phyloP scores from a whole-genome alignment of 1,284 basidiomycete genomes.

The Inonotus obliquus region DNA sequence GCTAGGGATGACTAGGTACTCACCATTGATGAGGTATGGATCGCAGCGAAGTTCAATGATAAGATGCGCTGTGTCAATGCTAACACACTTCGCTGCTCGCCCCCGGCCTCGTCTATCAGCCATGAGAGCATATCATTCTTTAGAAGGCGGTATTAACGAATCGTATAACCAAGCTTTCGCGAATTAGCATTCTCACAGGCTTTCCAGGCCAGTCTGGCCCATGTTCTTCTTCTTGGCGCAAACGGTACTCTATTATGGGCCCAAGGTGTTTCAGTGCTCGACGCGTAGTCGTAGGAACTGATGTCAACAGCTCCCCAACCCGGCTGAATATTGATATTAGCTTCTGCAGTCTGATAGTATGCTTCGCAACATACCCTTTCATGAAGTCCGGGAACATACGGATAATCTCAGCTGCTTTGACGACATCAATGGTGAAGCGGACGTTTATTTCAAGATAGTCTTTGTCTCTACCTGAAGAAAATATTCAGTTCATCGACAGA shows the following conservation, averaged over 20 bases:
- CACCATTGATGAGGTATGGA: conserved; percentile 37
- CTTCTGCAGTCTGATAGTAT: neutral
- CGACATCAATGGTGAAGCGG: conserved; percentile 29
- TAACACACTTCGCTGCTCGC: conserved; percentile 27
- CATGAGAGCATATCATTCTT: conserved; percentile 41
- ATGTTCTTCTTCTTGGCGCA: conserved; percentile 26
- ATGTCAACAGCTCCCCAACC: conserved; percentile 7
- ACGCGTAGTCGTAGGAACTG: conserved; percentile 5
- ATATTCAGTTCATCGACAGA: too few relatives aligned
- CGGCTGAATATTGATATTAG: neutral
- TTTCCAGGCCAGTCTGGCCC: conserved; percentile 34
- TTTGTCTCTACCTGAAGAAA: conserved; percentile 34
- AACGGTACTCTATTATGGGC: conserved; percentile 36
- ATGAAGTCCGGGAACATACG: conserved; percentile 35
- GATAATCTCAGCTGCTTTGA: conserved; percentile 27
- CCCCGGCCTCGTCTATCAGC: conserved; percentile 37
- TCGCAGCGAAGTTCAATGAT: conserved; percentile 34
- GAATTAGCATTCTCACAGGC: conserved; percentile 30
- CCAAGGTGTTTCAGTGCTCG: conserved; percentile 27
- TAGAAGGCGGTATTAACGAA: neutral
- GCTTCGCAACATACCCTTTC: conserved; percentile 29
- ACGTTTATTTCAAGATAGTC: conserved; percentile 35
- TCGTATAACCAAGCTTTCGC: neutral
- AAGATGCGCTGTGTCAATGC: conserved; percentile 32
- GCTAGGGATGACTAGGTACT: conserved; percentile 6